Evolutionary conservation across 495 filamentous ascomycete genomes (phyloP), one percentile per base, ranked within the genome.

Genomic region (Neurospora sp.): DNA sequence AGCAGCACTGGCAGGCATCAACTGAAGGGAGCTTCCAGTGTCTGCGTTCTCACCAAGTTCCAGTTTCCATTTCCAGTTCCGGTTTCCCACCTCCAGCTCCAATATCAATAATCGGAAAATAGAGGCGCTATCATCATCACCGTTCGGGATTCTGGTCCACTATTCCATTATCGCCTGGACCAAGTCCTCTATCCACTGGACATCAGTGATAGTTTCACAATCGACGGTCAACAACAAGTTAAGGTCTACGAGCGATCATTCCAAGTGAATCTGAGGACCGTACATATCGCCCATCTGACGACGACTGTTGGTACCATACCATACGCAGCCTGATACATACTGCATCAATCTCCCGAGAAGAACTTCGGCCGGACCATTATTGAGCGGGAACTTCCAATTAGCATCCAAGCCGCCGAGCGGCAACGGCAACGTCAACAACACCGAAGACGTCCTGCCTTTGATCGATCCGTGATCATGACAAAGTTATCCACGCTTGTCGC

Each of bases 401-500:
- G 38, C 37, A 49, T 35, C n/a, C 54, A 44, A 39, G 80, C 80
- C 79, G 80, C 76, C 70, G 78, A 76, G 80, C 78, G 79, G 80
- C 77, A 66, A 18, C 54, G 54, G 54, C 54, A 66, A 66, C 54
- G 54, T 66, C 54, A 66, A 66, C 14, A 31, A 66, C 14, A 37
- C 12, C 12, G 4, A 31, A 69, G 27, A 27, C 70, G 69, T 23
- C 27, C 20, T 60, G 49, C 49, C 49, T 23, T 54, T 23, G 49
- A 60, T 71, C 69, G 35, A 66, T 69, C 41, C 41, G 6, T 42
- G 23, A 75, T 74, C 62, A 82, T 82, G 81, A 75, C 76, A 60
- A 79, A 76, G 73, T 72, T 79, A 41, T 74, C 76, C 70, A 73
- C 75, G 72, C 80, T 85, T 75, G 74, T 83, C 78, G 81, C 77